A percentile compares a stretch with the other conserved stretches of the same genome.
Evolutionary conservation across 2,329 filamentous ascomycete genomes (phyloP).

Genomic region (Pseudogymnoascus sp.): DNA sequence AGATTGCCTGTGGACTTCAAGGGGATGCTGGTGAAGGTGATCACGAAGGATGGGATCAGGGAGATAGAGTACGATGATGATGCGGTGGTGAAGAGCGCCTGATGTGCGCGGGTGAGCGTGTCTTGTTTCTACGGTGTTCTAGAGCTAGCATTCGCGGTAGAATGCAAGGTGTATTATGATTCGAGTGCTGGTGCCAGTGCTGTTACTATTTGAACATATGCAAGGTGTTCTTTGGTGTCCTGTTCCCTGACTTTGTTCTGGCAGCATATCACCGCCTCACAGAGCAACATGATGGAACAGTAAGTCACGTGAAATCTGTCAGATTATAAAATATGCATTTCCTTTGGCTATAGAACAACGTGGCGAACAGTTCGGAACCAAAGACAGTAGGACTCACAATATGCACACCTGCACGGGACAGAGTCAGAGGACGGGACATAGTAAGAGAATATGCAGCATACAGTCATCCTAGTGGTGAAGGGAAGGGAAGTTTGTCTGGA

Average conservation of each 20-base stretch:
- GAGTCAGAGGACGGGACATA: neutral
- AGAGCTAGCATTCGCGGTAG: conserved; percentile 25
- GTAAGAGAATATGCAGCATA: too few relatives aligned
- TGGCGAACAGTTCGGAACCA: neutral
- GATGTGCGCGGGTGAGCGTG: neutral
- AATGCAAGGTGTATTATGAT: conserved; percentile 9
- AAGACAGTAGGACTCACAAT: neutral
- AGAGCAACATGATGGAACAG: neutral
- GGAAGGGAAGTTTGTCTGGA: neutral
- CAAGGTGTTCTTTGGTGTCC: neutral
- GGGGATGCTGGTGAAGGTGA: conserved; percentile 86
- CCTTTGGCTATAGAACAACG: neutral
- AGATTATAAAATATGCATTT: neutral
- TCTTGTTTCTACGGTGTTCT: conserved; percentile 21
- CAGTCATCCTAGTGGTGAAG: neutral
- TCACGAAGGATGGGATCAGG: conserved; percentile 87
- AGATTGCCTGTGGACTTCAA: conserved; percentile 98
- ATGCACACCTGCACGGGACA: neutral
- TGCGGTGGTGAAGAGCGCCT: conserved; percentile 14
- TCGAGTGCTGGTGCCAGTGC: neutral
- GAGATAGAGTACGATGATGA: conserved; percentile 79
- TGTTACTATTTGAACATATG: neutral
- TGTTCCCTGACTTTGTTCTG: neutral
- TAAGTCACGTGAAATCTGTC: neutral
- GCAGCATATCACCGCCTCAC: neutral